Evolutionary conservation across 176 grass and related monocot species (phyloP), one percentile per base, ranked within the genome.

Genomic region (Oropetium thomaeum): DNA sequence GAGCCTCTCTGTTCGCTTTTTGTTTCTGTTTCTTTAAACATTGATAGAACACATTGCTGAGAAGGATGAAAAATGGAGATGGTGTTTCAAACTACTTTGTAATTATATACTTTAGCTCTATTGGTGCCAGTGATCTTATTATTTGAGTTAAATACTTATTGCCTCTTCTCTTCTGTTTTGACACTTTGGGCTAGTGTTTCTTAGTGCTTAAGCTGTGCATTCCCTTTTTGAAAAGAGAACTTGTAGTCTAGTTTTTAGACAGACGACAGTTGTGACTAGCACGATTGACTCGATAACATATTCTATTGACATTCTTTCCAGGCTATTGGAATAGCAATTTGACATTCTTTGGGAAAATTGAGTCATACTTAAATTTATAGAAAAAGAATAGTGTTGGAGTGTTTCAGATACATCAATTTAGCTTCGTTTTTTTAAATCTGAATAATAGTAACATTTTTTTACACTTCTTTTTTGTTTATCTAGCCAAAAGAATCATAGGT

Each of bases 401-500:
- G 6, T 23, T 25, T 54, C n/a, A 54, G n/a, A 54, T 54, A 25
- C 25, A 52, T 5, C 20, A 48, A 48, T 19, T 17, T 52, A n/a
- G 48, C 6, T 8, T 52, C 2, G 1, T 52, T 52, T 22, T 52
- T 13, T 2, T 3, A 47, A 47, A 47, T 47, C 44, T 5, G n/a
- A 54, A 54, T 54, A 23, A 26, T 55, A 12, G 0, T 27, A 10
- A 31, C 22, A 74, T 68, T 60, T 3, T 79, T 53, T 72, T 7
- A 20, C 29, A 5, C 17, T 66, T 86, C 17, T 66, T 86, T 51
- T 60, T 54, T 59, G 5, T 60, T 59, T 71, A 34, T 82, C 76
- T 87, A 99, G 91, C 75, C 77, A 78, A 74, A 99, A 95, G 73
- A 88, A 99, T 79, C 82, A 92, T 73, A 92, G 87, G 69, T 87